A percentile compares a stretch with the other conserved stretches of the same genome.
Conservation (phyloP, 2,329 filamentous ascomycete species). For the Mollisiaceae sp. region DNA sequence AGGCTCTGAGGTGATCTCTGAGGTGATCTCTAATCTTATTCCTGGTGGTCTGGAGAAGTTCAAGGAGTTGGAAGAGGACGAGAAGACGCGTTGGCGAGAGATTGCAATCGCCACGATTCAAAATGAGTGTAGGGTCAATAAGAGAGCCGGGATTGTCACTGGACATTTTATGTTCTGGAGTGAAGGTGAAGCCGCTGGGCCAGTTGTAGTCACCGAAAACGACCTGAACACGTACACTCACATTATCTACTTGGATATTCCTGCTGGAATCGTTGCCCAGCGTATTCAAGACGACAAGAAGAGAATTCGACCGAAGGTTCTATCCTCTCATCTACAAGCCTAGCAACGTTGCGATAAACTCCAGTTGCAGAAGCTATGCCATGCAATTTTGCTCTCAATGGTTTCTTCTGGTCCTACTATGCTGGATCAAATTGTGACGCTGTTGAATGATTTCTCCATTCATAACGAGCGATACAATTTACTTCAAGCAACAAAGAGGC, state of each 20-base stretch:
- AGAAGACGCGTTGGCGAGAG: slow-evolving; percentile 49
- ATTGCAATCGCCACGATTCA: slow-evolving; percentile 53
- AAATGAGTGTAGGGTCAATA: slow-evolving; percentile 46
- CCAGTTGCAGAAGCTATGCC: slow-evolving; percentile 51
- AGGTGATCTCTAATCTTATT: slow-evolving; percentile 44
- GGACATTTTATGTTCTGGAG: slow-evolving; percentile 63
- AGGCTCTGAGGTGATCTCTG: slow-evolving; percentile 56
- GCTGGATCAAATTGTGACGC: slow-evolving; percentile 31
- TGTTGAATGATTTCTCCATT: slow-evolving; percentile 47
- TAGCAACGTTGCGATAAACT: slow-evolving; percentile 54
- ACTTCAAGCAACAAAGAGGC: slow-evolving; percentile 9
- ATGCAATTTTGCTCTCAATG: slow-evolving; percentile 46
- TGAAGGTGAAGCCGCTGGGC: slow-evolving; percentile 41
- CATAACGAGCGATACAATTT: slow-evolving; percentile 49
- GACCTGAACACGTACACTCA: slow-evolving; percentile 59
- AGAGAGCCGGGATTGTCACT: slow-evolving; percentile 53
- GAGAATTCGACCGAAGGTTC: slow-evolving; percentile 45
- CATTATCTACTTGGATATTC: slow-evolving; percentile 60
- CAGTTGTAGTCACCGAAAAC: slow-evolving; percentile 48
- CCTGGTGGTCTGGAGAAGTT: slow-evolving; percentile 53
- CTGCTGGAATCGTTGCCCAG: slow-evolving; percentile 45
- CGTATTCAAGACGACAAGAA: slow-evolving; percentile 47
- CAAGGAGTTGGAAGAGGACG: slow-evolving; percentile 43
- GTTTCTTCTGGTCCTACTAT: too few relatives aligned
- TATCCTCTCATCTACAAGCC: slow-evolving; percentile 46